Percentiles rank a stretch among this genome's conserved stretches.
These are phyloP conservation scores for Purpureocillium takamizusanense DNA, from an alignment of 2,329 filamentous ascomycete genomes.

Conservation along the genomic window DNA sequence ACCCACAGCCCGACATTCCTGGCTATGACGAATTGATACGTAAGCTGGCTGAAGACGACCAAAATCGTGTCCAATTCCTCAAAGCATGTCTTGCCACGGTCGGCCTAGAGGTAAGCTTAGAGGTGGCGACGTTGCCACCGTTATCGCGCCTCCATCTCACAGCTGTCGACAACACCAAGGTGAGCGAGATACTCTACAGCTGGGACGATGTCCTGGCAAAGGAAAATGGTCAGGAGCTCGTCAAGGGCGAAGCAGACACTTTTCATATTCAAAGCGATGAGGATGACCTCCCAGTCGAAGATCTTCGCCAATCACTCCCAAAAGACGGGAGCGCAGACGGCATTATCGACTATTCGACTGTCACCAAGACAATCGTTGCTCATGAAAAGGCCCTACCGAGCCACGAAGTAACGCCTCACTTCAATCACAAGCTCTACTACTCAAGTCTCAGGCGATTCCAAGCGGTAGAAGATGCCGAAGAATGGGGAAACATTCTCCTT, in stretches of 20 bases:
- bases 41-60: slow-evolving; percentile 59
- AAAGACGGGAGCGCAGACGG: slow-evolving; percentile 31
- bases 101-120: slow-evolving; percentile 67
- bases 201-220: slow-evolving; percentile 59
- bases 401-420: slow-evolving; percentile 68
- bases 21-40: slow-evolving; percentile 64
- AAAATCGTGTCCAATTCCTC: slow-evolving; percentile 62
- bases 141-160: slow-evolving; percentile 80
- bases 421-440: slow-evolving; percentile 77
- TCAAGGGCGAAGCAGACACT: slow-evolving; percentile 73
- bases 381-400: slow-evolving; percentile 62
- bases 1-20: slow-evolving; percentile 54
- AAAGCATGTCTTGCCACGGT: slow-evolving; percentile 73
- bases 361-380: slow-evolving; percentile 65
- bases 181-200: slow-evolving; percentile 57
- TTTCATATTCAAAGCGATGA: slow-evolving; percentile 67
- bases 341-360: slow-evolving; percentile 63
- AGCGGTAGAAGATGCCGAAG: slow-evolving; percentile 39
- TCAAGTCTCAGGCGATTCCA: slow-evolving; percentile 62
- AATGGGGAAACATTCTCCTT: slow-evolving; percentile 70
- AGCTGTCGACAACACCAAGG: slow-evolving; percentile 52
- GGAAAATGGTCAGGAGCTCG: slow-evolving; percentile 58
- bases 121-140: slow-evolving; percentile 61
- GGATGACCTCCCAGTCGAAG: slow-evolving; percentile 48
- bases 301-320: slow-evolving; percentile 44